Base-by-base conservation (phyloP, 768 basidiomycete species). In the Psilocybe tampanensis region DNA sequence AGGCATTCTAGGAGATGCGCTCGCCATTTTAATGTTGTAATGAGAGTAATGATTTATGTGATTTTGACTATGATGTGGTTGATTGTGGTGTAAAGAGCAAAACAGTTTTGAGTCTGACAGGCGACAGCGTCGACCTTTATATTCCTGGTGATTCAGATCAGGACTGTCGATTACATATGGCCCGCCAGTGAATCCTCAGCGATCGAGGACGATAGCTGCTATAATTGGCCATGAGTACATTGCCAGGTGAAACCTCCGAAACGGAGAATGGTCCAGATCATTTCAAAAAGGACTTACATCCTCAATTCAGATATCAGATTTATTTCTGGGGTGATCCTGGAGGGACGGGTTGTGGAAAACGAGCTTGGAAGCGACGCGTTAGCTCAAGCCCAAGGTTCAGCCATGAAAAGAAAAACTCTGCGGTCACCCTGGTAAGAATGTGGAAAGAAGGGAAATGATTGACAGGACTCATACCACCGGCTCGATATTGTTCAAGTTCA, bases 401-500 rank as follows among this genome's bases (percentile, higher is more conserved):
- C n/a, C 43, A 9, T 13, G 22, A 18, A 19, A 19, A 8, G 43
- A 11, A 19, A 19, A 43, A 44, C 29, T 29, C 29, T 29, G n/a
- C n/a, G 29, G 29, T 29, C 29, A 29, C 4, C 4, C 29, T 29
- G 29, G 29, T 29, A 29, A 29, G 29, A 29, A 29, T 5, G 29
- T 43, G 12, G 24, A 53, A n/a, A n/a, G n/a, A n/a, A n/a, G n/a
- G 26, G 26, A 33, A 43, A 23, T 26, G 36, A 43, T 13, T 26
- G 36, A 18, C 32, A n/a, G 9, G 26, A 13, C 13, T 33, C n/a
- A 23, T 17, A 51, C 44, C 21, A 45, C 44, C 24, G n/a, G 61
- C 56, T 55, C 67, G 60, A 39, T 72, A 69, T 23, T 71, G 68
- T 23, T 74, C 71, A 47, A 76, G 56, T 42, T 72, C 72, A 7